phyloP scores from a whole-genome alignment of 441 rosid genomes.

The Isatis lusitanica region DNA sequence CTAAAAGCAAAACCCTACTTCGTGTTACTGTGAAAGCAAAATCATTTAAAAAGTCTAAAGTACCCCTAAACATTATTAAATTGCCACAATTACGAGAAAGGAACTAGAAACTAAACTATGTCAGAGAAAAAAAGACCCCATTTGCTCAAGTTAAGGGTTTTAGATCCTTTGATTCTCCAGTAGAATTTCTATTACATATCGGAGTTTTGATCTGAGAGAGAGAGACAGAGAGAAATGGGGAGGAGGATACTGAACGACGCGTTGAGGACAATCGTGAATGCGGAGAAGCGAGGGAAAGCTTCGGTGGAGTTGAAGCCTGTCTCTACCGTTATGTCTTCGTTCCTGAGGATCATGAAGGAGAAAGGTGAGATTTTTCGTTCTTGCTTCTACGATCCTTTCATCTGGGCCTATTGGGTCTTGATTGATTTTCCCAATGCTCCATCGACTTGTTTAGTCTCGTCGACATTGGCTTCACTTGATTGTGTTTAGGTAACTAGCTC shows the following conservation, averaged over 20 bases:
- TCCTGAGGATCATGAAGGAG: conserved; percentile 80
- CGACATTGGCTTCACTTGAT: neutral
- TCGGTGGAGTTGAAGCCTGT: conserved; percentile 76
- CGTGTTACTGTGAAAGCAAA: neutral
- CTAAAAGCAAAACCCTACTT: conserved; percentile 30
- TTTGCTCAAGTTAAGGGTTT: neutral
- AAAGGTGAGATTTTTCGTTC: conserved; percentile 48
- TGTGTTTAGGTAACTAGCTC: neutral
- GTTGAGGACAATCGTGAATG: conserved; percentile 81
- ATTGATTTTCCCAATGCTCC: neutral
- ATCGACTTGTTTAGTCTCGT: conserved; percentile 1
- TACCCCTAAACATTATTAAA: neutral
- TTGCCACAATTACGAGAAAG: neutral
- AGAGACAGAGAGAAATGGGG: conserved; percentile 60
- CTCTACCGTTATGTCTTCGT: conserved; percentile 82
- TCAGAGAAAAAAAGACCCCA: too few relatives aligned
- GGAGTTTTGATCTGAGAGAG: conserved; percentile 13
- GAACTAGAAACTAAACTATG: neutral
- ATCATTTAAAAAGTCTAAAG: neutral
- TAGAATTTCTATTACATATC: neutral
- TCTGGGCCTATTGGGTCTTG: neutral
- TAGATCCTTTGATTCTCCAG: neutral
- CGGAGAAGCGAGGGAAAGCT: conserved; percentile 78
- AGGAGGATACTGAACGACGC: conserved; percentile 86
- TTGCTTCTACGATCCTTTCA: neutral